phyloP scores from a whole-genome alignment of 108 stramenopile species.

The Fistulifera pelliculosa region DNA sequence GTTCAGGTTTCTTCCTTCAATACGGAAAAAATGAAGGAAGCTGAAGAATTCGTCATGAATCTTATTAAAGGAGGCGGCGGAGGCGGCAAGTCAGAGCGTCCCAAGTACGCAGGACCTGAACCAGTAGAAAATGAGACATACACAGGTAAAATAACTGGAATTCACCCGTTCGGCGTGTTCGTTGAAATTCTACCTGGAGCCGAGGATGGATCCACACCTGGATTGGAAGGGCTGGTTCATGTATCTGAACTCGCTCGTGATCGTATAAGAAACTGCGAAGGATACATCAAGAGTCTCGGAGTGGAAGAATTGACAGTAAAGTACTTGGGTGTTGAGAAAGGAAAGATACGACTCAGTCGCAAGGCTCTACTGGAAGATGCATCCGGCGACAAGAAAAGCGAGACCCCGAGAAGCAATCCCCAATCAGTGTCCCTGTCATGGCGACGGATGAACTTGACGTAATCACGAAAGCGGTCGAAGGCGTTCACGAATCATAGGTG shows the following conservation, averaged over 20 bases:
- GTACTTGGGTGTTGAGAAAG: constrained; percentile 69
- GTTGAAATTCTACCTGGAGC: constrained; percentile 75
- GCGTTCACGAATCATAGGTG: constrained; percentile 22
- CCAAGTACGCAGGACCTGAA: constrained; percentile 62
- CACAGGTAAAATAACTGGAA: constrained; percentile 67
- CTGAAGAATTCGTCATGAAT: constrained; percentile 50
- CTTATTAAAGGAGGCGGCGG: constrained; percentile 32
- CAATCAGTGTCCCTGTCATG: constrained; percentile 30
- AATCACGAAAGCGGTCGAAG: constrained; percentile 67
- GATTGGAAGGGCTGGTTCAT: constrained; percentile 75
- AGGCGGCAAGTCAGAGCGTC: constrained; percentile 17
- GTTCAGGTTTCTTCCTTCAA: constrained; percentile 62
- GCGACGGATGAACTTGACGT: constrained; percentile 58
- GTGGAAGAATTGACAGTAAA: constrained; percentile 67
- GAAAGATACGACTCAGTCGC: constrained; percentile 63
- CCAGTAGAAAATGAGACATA: constrained; percentile 66
- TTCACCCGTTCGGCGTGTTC: constrained; percentile 80
- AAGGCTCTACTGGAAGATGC: constrained; percentile 46
- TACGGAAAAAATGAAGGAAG: constrained; percentile 48
- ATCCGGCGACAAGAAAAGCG: constrained; percentile 5
- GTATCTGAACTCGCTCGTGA: constrained; percentile 75
- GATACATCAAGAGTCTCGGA: constrained; percentile 50
- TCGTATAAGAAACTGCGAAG: constrained; percentile 74
- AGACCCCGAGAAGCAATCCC: constrained; percentile 7
- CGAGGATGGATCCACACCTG: constrained; percentile 70